Evolutionary conservation across 805 yeast genomes (phyloP).

Genomic region (Priceomyces melissophilus): DNA sequence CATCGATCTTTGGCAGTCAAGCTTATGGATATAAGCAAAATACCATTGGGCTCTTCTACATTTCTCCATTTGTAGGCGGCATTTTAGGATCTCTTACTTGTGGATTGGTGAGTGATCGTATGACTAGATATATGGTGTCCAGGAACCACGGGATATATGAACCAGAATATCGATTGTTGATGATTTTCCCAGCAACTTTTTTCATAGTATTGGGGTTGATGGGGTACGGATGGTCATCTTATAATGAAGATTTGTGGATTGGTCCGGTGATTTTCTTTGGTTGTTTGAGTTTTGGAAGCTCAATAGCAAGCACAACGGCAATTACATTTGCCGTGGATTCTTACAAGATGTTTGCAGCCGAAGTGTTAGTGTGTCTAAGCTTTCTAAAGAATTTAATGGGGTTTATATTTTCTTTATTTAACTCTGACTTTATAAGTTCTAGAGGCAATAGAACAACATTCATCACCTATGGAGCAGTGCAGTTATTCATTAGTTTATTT

Average conservation of each 20-base stretch:
- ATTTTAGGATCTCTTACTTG: slow-evolving; percentile 53
- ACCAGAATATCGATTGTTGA: slow-evolving; percentile 57
- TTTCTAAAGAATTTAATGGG: slow-evolving; percentile 54
- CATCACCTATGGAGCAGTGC: slow-evolving; percentile 50
- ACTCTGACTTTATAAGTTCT: slow-evolving; percentile 40
- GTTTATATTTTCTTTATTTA: slow-evolving; percentile 54
- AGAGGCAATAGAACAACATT: slow-evolving; percentile 47
- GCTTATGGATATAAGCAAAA: slow-evolving; percentile 47
- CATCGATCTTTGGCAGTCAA: slow-evolving; percentile 42
- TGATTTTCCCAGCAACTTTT: slow-evolving; percentile 48
- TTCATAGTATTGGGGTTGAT: slow-evolving; percentile 49
- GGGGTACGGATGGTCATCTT: slow-evolving; percentile 63
- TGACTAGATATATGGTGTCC: slow-evolving; percentile 44
- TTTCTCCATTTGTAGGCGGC: slow-evolving; percentile 58
- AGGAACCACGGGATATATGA: slow-evolving; percentile 55
- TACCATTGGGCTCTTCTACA: slow-evolving; percentile 50
- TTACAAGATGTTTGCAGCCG: slow-evolving; percentile 55
- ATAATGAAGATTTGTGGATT: slow-evolving; percentile 46
- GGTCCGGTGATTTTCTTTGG: slow-evolving; percentile 59
- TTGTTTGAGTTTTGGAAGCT: slow-evolving; percentile 55
- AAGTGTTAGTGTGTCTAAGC: slow-evolving; percentile 55
- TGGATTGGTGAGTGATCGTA: slow-evolving; percentile 47
- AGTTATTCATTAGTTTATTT: slow-evolving; percentile 44
- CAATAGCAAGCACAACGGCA: slow-evolving; percentile 59
- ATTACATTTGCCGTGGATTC: slow-evolving; percentile 59